Evolutionary conservation across 495 filamentous ascomycete genomes (phyloP).

Genomic region (Xylaria flabelliformis): DNA sequence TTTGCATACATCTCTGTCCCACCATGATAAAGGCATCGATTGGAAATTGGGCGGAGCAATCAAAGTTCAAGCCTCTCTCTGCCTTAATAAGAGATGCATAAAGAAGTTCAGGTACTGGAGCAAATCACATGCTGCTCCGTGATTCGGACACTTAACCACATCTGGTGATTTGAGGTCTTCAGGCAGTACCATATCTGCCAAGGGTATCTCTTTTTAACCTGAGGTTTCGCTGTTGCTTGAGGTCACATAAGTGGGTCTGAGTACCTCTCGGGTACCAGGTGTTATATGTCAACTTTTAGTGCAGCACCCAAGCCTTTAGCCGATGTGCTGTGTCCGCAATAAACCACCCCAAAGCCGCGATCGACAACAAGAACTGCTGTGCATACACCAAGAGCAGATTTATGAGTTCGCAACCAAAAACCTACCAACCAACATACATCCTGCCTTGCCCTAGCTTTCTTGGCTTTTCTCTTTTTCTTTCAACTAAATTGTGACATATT

Average conservation of each 20-base stretch:
- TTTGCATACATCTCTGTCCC: constrained; percentile 19
- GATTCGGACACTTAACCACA: constrained; percentile 11
- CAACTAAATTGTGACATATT: constrained; percentile 25
- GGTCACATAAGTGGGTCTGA: background rate
- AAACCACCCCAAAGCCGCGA: constrained; percentile 18
- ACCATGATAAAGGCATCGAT: background rate
- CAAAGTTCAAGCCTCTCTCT: background rate
- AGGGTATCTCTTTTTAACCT: background rate
- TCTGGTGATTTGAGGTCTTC: background rate
- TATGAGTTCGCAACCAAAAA: constrained; percentile 14
- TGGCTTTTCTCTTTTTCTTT: constrained; percentile 15
- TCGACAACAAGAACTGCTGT: constrained; percentile 17
- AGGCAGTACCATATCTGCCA: background rate
- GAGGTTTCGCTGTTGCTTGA: background rate
- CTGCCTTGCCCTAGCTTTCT: constrained; percentile 19
- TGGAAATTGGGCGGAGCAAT: constrained; percentile 8
- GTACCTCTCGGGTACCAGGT: constrained; percentile 9
- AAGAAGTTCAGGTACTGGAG: constrained; percentile 2
- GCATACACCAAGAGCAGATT: background rate
- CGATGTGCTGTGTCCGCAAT: constrained; percentile 20
- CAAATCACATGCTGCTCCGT: constrained; percentile 26
- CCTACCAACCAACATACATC: constrained; percentile 14
- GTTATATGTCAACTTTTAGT: background rate
- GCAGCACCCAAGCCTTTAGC: constrained; percentile 27
- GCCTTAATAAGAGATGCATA: constrained; percentile 4